Base-by-base conservation (phyloP, 345 rosid species). In the Bruguiera parviflora region DNA sequence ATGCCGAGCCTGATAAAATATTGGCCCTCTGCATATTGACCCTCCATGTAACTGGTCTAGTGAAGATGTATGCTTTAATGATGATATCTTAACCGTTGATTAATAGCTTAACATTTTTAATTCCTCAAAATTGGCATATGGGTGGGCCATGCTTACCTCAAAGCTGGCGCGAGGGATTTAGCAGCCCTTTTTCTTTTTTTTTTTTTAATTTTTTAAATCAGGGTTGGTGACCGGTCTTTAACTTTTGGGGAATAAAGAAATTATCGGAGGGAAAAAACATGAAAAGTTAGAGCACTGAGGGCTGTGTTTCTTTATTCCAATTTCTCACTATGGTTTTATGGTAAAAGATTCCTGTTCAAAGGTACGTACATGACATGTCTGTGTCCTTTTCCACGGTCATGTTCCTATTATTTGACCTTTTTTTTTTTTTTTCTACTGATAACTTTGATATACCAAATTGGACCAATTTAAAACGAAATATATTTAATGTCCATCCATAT, bases 281-380 rank as follows among this genome's bases (percentile, higher is more conserved):
- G 58, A 72, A 78, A 81, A 73, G 82, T 49, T 55, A 75, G 76
- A 77, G 68, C 69, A 65, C 59, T 59, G 22, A 58, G 24, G 35
- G 68, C 29, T 52, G 33, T 55, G 59, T 33, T 21, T 20, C 58
- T 75, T 81, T 69, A 28, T 73, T 75, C 51, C 31, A 2, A 35
- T 16, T 18, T 60, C 24, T 19, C 11, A n/a, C 6, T 68, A 32
- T 21, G 4, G 28, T 35, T 46, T 6, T 56, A 63, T 37, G 64
- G 68, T 80, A 67, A 73, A 74, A 75, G 73, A 79, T 81, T 84
- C 81, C 74, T 55, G 37, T 61, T 71, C 71, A 73, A 61, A 76
- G 57, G 66, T 46, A 19, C 21, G 0, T n/a, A 39, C 6, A 46
- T 2, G 73, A 75, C 49, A 43, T 43, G 49, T 43, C 58, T 63